phyloP scores from a whole-genome alignment of 2,329 filamentous ascomycete species.

The Plenodomus lindquistii region DNA sequence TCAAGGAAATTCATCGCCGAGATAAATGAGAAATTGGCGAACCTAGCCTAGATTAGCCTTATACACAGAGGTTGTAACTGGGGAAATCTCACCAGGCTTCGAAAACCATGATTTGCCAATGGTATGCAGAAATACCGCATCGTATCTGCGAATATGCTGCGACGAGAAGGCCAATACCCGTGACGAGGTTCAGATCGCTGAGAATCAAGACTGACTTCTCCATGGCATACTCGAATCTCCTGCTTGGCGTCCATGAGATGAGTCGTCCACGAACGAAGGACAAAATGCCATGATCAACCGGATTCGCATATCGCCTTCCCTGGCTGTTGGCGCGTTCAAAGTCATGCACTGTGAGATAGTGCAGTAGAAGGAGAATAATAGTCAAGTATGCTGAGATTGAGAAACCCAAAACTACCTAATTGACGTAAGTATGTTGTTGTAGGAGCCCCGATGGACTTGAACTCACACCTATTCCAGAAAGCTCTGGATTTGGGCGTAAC shows the following conservation, averaged over 20 bases:
- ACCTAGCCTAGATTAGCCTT: background rate
- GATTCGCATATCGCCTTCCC: slow-evolving; percentile 10
- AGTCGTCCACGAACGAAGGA: slow-evolving; percentile 14
- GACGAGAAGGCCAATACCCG: slow-evolving; percentile 26
- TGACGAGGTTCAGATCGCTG: slow-evolving; percentile 30
- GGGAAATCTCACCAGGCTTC: slow-evolving; percentile 16
- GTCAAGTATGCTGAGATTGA: slow-evolving; percentile 31
- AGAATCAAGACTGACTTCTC: slow-evolving; percentile 35
- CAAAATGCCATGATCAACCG: slow-evolving; percentile 18
- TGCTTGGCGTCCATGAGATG: slow-evolving; percentile 23
- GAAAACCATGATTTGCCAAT: slow-evolving; percentile 34
- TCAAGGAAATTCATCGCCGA: slow-evolving; percentile 25
- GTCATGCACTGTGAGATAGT: slow-evolving; percentile 17
- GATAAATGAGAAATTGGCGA: slow-evolving; percentile 25
- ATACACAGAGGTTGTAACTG: background rate
- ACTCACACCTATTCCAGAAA: slow-evolving; percentile 29
- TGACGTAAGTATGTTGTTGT: background rate
- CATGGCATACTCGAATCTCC: slow-evolving; percentile 28
- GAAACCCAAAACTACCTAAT: slow-evolving; percentile 31
- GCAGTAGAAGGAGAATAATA: slow-evolving; percentile 20
- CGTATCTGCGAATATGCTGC: slow-evolving; percentile 25
- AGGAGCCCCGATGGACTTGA: background rate
- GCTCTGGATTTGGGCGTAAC: slow-evolving; percentile 22
- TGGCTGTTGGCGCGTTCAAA: slow-evolving; percentile 1
- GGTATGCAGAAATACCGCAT: slow-evolving; percentile 31